These are phyloP conservation scores for Leucogyrophana mollusca DNA, from an alignment of 768 basidiomycete genomes.

Conservation along the genomic window DNA sequence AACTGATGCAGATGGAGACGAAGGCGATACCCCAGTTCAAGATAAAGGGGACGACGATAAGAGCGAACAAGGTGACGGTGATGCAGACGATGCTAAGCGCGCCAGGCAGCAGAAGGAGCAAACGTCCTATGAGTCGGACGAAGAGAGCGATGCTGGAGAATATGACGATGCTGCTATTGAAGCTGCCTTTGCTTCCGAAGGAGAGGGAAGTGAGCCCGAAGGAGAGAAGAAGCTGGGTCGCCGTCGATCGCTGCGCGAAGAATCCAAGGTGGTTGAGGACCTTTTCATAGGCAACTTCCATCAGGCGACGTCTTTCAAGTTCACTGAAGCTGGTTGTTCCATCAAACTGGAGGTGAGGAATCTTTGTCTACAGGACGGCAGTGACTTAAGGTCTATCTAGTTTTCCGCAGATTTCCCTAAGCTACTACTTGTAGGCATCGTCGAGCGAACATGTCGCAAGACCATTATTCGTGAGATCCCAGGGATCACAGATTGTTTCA, in stretches of 20 bases:
- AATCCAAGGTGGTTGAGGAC: slow-evolving; percentile 44
- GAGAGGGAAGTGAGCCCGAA: slow-evolving; percentile 36
- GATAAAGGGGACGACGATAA: slow-evolving; percentile 58
- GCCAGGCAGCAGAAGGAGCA: slow-evolving; percentile 70
- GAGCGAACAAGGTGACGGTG: slow-evolving; percentile 80
- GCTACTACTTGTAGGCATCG: slow-evolving; percentile 87
- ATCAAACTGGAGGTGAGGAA: slow-evolving; percentile 80
- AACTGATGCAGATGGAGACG: slow-evolving; percentile 52
- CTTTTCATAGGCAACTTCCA: slow-evolving; percentile 58
- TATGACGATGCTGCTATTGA: slow-evolving; percentile 60
- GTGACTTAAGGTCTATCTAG: too few species aligned
- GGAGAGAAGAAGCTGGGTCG: slow-evolving; percentile 18
- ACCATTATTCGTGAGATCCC: slow-evolving; percentile 89
- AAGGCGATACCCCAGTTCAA: slow-evolving; percentile 42
- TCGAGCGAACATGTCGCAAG: slow-evolving; percentile 82
- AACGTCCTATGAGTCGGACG: slow-evolving; percentile 67
- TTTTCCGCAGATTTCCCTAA: slow-evolving; percentile 89
- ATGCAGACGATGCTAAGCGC: slow-evolving; percentile 77
- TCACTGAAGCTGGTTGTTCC: slow-evolving; percentile 62
- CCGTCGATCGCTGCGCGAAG: slow-evolving; percentile 35
- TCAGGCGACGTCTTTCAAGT: slow-evolving; percentile 72
- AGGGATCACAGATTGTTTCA: slow-evolving; percentile 86
- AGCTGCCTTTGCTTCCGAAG: slow-evolving; percentile 55
- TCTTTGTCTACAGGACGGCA: too few species aligned
- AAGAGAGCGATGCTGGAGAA: slow-evolving; percentile 44